Conservation (phyloP, 148 eudicot species). For the Fagopyrum homotropicum region DNA sequence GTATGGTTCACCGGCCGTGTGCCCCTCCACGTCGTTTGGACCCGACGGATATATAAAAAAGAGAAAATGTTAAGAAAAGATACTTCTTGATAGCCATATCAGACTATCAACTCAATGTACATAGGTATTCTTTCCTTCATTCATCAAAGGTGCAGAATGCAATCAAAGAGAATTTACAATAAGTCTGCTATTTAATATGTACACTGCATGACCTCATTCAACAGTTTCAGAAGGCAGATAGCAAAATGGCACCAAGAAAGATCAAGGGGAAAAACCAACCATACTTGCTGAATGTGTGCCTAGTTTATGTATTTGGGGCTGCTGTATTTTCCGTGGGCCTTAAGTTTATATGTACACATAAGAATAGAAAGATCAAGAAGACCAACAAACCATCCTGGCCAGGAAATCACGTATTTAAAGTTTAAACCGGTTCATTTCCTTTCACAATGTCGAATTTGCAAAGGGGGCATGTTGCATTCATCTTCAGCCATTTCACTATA, state of each 20-base stretch:
- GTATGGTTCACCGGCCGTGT: too few relatives aligned
- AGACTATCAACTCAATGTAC: background rate
- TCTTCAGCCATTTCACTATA: slow-evolving; percentile 94
- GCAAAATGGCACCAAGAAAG: slow-evolving; percentile 11
- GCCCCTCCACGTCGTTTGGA: too few relatives aligned
- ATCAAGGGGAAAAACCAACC: background rate
- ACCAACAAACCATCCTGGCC: background rate
- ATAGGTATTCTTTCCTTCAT: background rate
- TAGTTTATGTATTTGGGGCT: background rate
- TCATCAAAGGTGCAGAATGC: background rate
- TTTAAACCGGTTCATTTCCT: slow-evolving; percentile 57
- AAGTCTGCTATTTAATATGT: background rate
- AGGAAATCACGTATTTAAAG: slow-evolving; percentile 16
- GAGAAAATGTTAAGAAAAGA: too few relatives aligned
- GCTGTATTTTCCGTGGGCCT: background rate
- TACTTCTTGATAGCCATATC: too few relatives aligned
- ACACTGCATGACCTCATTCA: background rate
- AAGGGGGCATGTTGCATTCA: slow-evolving; percentile 94
- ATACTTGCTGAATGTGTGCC: background rate
- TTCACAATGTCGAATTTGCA: slow-evolving; percentile 95
- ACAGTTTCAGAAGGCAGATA: background rate
- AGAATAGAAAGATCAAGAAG: background rate
- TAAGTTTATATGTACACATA: background rate
- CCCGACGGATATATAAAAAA: too few relatives aligned
- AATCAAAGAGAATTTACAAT: background rate